Evolutionary conservation across 2,329 filamentous ascomycete genomes (phyloP), one percentile per base, ranked within the genome.

Genomic region (Paecilomyces variotii): DNA sequence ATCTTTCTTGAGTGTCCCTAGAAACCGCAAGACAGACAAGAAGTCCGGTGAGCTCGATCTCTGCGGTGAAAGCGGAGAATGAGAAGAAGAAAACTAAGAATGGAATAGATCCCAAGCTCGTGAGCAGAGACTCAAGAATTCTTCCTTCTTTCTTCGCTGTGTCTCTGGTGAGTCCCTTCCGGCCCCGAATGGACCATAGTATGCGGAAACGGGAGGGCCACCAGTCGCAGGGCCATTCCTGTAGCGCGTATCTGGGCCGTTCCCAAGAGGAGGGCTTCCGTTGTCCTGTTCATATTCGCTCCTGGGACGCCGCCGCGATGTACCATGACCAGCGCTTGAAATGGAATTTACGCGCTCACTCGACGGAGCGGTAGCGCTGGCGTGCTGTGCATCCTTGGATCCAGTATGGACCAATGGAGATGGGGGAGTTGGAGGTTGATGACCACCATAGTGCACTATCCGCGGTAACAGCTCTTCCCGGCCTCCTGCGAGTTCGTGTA

Each of bases 91-190:
- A 52, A 26, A 14, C 27, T 52, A 52, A 28, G 91, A 96, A 79
- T 97, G 94, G 76, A 97, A 96, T 28, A 99, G 76, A 77, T 99
- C 94, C 94, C 94, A 99, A 7, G 94, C 94, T 68, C 90, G 82
- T 65, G 90, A 86, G 72, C 93, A 97, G 55, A 97, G 78, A 58
- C 84, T 80, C 63, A 99, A 79, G 70, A 99, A 99, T 72, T 96
- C 91, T 51, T 96, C 91, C 71, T 91, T 91, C 84, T 97, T 97
- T 69, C 84, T 87, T 66, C 85, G 82, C 72, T 90, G 87, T 4
- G 87, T 90, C 66, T 94, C 91, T 6, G 90, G 91, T 64, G 86
- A 92, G 69, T 94, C 91, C 61, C 90, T 82, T 39, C 89, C 90
- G 58, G 89, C 88, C 35, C 89, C 89, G 67, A 94, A 94, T 1